Conservation (phyloP, 2,329 filamentous ascomycete species). For the Zymoseptoria brevis region DNA sequence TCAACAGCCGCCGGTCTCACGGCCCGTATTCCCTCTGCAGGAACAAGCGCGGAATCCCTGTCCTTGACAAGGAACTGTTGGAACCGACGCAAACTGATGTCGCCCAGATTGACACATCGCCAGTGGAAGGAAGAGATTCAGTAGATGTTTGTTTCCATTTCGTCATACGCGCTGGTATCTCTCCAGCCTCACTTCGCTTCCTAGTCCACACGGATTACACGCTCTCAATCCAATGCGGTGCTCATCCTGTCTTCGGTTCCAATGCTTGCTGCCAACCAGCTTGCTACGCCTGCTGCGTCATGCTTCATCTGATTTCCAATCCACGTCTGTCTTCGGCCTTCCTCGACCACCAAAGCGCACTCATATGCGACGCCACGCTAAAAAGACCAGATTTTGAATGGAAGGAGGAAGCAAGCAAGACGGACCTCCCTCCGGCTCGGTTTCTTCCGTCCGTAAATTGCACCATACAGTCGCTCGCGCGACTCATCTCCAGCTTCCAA, state of each 20-base stretch:
- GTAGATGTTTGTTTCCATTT: neutral
- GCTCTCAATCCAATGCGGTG: neutral
- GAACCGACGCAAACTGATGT: neutral
- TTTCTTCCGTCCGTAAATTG: constrained; percentile 1
- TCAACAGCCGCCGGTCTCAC: neutral
- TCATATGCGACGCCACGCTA: constrained; percentile 8
- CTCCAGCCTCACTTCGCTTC: neutral
- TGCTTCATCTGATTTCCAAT: too few relatives aligned
- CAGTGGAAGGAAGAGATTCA: neutral
- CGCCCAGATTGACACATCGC: neutral
- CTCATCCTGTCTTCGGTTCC: neutral
- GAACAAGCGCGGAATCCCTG: neutral
- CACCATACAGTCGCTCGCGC: constrained; percentile 4
- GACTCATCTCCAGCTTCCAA: neutral
- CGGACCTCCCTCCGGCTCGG: constrained; percentile 2
- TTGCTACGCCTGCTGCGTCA: too few relatives aligned
- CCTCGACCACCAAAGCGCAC: too few relatives aligned
- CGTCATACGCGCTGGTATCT: neutral
- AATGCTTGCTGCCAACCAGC: neutral
- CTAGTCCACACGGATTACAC: neutral
- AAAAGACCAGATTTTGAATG: constrained; percentile 15
- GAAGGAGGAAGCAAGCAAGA: neutral
- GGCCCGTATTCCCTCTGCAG: neutral
- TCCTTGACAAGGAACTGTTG: neutral
- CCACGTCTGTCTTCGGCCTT: too few relatives aligned